Evolutionary conservation across 805 yeast species (phyloP).

Genomic region (Isabelozyma pseudorhagii): DNA sequence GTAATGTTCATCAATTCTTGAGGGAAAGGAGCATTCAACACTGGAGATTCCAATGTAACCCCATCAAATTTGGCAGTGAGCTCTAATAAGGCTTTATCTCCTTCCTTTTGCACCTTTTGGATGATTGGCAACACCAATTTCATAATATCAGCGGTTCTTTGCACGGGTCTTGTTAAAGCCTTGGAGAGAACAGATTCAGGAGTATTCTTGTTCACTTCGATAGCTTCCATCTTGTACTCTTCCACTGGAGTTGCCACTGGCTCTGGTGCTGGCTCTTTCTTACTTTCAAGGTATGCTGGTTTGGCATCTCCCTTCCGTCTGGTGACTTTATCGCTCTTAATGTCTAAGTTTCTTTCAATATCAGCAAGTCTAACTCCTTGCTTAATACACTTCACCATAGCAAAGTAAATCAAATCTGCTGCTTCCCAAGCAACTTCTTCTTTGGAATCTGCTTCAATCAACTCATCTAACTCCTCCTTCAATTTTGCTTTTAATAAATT

Average conservation of each 20-base stretch:
- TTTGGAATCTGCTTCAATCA: slow-evolving; percentile 65
- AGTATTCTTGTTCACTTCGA: slow-evolving; percentile 37
- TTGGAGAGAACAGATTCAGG: slow-evolving; percentile 44
- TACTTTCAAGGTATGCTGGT: slow-evolving; percentile 56
- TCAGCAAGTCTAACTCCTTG: slow-evolving; percentile 78
- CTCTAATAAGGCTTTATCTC: slow-evolving; percentile 87
- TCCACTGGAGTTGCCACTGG: slow-evolving; percentile 18
- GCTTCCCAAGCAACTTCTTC: slow-evolving; percentile 89
- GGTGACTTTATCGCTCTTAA: slow-evolving; percentile 81
- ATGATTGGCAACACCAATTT: slow-evolving; percentile 88
- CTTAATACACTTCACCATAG: slow-evolving; percentile 53
- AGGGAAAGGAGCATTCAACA: slow-evolving; percentile 86
- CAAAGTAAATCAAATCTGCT: slow-evolving; percentile 76
- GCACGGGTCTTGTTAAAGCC: slow-evolving; percentile 91
- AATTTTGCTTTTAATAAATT: slow-evolving; percentile 78
- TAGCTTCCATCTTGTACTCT: slow-evolving; percentile 49
- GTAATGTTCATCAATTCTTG: slow-evolving; percentile 68
- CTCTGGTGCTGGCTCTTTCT: slow-evolving; percentile 10
- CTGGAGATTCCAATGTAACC: slow-evolving; percentile 67
- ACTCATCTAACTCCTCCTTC: slow-evolving; percentile 94
- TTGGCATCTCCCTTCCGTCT: slow-evolving; percentile 97
- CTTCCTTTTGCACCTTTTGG: slow-evolving; percentile 67
- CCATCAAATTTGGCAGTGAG: slow-evolving; percentile 89
- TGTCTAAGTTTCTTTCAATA: slow-evolving; percentile 78
- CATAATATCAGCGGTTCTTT: slow-evolving; percentile 90